These are phyloP conservation scores for Aspergillus sp. DNA, from an alignment of 2,329 filamentous ascomycete genomes.

Conservation along the genomic window DNA sequence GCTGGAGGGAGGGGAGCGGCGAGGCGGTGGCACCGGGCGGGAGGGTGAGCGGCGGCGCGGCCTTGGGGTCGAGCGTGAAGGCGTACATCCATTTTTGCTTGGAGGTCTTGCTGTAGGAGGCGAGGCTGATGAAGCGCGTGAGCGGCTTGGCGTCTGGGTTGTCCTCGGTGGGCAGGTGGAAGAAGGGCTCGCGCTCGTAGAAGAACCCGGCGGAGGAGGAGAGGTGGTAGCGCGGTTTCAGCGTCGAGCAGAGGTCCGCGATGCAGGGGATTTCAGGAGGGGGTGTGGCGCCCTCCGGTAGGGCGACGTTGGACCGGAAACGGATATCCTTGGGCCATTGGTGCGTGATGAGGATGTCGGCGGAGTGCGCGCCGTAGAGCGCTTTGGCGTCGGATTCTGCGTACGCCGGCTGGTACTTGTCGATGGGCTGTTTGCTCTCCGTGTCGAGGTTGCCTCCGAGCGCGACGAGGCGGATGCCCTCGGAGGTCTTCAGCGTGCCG, in stretches of 20 bases:
- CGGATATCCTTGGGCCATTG: constrained; percentile 79
- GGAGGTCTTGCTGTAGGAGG: constrained; percentile 68
- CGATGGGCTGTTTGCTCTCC: constrained; percentile 45
- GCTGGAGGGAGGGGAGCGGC: constrained; percentile 55
- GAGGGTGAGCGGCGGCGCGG: constrained; percentile 59
- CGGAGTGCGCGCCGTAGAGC: constrained; percentile 71
- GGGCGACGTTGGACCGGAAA: constrained; percentile 63
- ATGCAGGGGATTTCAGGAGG: constrained; percentile 64
- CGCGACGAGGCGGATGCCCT: constrained; percentile 83
- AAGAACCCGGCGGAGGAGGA: constrained; percentile 68
- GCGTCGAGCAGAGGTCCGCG: constrained; percentile 70
- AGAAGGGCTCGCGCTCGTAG: constrained; percentile 91
- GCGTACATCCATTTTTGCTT: constrained; percentile 67
- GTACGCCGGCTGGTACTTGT: constrained; percentile 74
- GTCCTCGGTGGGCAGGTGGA: constrained; percentile 60
- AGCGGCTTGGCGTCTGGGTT: constrained; percentile 58
- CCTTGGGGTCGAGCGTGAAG: constrained; percentile 66
- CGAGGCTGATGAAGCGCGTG: constrained; percentile 89
- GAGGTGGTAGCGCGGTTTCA: constrained; percentile 94
- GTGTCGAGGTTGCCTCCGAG: constrained; percentile 69
- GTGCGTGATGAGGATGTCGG: constrained; percentile 84
- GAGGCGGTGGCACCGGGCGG: constrained; percentile 73
- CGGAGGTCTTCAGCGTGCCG: constrained; percentile 82
- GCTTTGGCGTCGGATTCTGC: constrained; percentile 72
- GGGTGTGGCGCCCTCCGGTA: constrained; percentile 55